Evolutionary conservation across 2,329 filamentous ascomycete genomes (phyloP), one percentile per base, ranked within the genome.

Genomic region (Dothistroma septosporum): DNA sequence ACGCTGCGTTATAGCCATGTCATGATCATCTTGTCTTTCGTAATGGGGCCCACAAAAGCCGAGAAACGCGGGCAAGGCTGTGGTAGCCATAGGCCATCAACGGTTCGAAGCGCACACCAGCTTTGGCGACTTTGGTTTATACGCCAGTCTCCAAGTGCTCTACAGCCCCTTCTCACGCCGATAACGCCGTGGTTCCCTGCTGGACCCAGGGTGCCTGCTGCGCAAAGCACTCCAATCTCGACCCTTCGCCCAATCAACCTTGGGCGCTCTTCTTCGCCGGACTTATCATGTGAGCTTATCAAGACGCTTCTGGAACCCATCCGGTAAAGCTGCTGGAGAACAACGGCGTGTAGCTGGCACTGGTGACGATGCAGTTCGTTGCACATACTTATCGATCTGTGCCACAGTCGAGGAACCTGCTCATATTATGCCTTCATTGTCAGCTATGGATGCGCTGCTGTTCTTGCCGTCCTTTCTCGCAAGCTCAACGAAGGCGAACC

Each of bases 181-280:
- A 49, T 2, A 9, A 28, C 47, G 5, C 5, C 47, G 12, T 9
- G 4, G 10, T 9, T 31, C 21, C 47, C 50, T 12, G 28, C 58
- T n/a, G 32, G 28, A 1, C 48, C 55, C 9, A 21, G 35, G 10
- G 41, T 44, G 14, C 44, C 55, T 16, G 50, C 57, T 54, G 19
- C 21, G 22, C n/a, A 22, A 16, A 32, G 31, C 22, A 28, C 19
- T 50, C 41, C 41, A 50, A 10, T 7, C 21, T 6, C 47, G 93
- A 97, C 69, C 87, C 91, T 54, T 82, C 96, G 0, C 82, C 96
- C 61, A 94, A 97, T 70, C 83, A 92, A 11, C 90, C 92, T 0
- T 97, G 93, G 93, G 91, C 96, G 4, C 79, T 97, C 55, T 97
- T 96, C 75, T 93, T 96, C 70, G 89, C 93, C 0, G 87, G 87